Evolutionary conservation across 2,329 filamentous ascomycete genomes (phyloP), one percentile per base, ranked within the genome.

Genomic region (Cercospora sojina): DNA sequence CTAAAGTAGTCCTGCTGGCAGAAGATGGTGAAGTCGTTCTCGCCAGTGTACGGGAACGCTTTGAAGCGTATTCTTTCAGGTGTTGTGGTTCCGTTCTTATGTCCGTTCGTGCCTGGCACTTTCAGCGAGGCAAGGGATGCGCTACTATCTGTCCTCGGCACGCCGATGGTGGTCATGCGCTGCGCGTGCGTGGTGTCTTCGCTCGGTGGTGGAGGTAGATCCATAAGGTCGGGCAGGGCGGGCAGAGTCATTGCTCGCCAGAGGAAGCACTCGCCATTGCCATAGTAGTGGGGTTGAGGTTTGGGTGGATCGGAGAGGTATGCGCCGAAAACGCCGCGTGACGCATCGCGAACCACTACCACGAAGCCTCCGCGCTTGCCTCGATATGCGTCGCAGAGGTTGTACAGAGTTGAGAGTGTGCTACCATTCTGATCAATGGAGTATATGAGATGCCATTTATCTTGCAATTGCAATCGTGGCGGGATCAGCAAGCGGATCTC

Each of bases 1-100:
- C 91, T 95, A 51, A 99, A 79, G 77, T 91, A 98, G 25, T 89
- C 87, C 3, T 87, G 84, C 80, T 98, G 93, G 79, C 94, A 98
- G 74, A 96, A 91, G 72, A 98, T 95, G 82, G 94, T 92, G 77
- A 96, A 99, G 79, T 98, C 95, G 78, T 99, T 98, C 47, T 96
- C 87, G 5, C 95, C 95, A 64, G 91, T 96, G 76, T 97, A 98
- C 0, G 94, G 93, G 74, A 98, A 99, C 0, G 94, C 94, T 80
- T 97, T 97, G 85, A 99, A 99, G 20, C 95, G 88, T 72, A 98
- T 92, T 27, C 88, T 85, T 68, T 94, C 91, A 4, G 88, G 86
- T 3, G 88, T 87, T 80, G 71, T 79, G 82, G 64, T 77, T 25
- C 59, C 66, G 18, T 55, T 61, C 25, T 58, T 67, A 56, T 70